These are phyloP conservation scores for Penicillium macrosclerotiorum DNA, from an alignment of 495 filamentous ascomycete genomes.

Conservation along the genomic window DNA sequence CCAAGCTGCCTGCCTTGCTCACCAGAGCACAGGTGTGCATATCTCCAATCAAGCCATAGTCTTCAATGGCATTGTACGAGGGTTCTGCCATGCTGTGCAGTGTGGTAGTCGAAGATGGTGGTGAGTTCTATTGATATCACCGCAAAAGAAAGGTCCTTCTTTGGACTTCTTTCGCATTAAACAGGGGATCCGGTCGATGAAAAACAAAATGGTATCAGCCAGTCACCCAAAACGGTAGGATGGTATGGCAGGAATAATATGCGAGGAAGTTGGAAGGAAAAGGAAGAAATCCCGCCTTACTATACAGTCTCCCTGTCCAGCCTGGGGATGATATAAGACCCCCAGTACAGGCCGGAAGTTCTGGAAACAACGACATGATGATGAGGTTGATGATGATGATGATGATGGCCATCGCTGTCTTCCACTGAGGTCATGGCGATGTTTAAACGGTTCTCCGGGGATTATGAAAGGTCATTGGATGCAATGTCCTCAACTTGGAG, in stretches of 20 bases:
- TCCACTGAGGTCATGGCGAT: conserved; percentile 28
- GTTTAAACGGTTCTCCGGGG: conserved; percentile 6
- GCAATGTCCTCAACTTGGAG: background rate
- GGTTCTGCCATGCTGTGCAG: conserved; percentile 17
- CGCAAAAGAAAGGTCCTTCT: too few relatives aligned
- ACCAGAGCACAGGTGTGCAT: conserved; percentile 75
- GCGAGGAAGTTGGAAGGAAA: conserved; percentile 1
- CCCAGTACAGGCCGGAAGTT: conserved; percentile 7
- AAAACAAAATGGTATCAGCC: too few relatives aligned
- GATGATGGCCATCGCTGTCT: too few relatives aligned
- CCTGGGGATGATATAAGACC: conserved; percentile 15
- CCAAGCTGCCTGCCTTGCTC: conserved; percentile 66
- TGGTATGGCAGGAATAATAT: too few relatives aligned
- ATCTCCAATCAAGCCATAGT: conserved; percentile 75
- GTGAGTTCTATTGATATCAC: background rate
- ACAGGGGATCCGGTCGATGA: too few relatives aligned
- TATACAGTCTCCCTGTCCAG: background rate
- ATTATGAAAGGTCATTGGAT: background rate
- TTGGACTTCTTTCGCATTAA: too few relatives aligned
- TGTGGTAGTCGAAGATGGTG: background rate
- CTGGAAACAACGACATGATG: conserved; percentile 28
- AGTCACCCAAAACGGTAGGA: too few relatives aligned
- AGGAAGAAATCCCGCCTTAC: background rate
- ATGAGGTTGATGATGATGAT: conserved; percentile 24
- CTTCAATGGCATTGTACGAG: conserved; percentile 64